These are phyloP conservation scores for Collariella sp. DNA, from an alignment of 495 filamentous ascomycete genomes.

Conservation along the genomic window DNA sequence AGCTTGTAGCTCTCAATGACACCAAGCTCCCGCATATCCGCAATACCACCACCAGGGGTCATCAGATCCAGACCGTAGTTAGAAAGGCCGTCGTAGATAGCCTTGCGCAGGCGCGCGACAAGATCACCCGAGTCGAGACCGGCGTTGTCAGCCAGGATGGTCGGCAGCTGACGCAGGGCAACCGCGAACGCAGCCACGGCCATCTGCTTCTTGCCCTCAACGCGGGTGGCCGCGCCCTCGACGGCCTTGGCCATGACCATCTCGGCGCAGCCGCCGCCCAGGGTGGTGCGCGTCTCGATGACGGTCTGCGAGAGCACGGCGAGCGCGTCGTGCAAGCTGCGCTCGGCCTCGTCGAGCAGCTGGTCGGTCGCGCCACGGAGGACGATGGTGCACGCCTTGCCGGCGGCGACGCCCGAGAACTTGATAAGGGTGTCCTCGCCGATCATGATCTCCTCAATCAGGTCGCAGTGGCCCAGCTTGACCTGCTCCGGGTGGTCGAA, in stretches of 20 bases:
- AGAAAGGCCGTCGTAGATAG: slow-evolving; percentile 87
- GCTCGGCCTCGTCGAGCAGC: slow-evolving; percentile 91
- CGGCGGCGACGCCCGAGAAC: slow-evolving; percentile 92
- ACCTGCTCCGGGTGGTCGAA: slow-evolving; percentile 97
- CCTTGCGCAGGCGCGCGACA: slow-evolving; percentile 81
- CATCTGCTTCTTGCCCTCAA: slow-evolving; percentile 91
- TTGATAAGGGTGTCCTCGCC: slow-evolving; percentile 95
- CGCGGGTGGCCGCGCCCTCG: slow-evolving; percentile 85
- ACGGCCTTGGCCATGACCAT: slow-evolving; percentile 99
- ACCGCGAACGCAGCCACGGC: slow-evolving; percentile 84
- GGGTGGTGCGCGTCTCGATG: slow-evolving; percentile 84
- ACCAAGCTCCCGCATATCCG: slow-evolving; percentile 91
- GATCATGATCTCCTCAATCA: slow-evolving; percentile 97
- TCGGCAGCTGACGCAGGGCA: slow-evolving; percentile 86
- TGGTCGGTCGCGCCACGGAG: slow-evolving; percentile 94
- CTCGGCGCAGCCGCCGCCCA: slow-evolving; percentile 93
- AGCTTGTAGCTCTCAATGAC: slow-evolving; percentile 98
- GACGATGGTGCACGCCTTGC: slow-evolving; percentile 93
- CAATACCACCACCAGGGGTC: slow-evolving; percentile 84
- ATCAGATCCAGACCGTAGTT: slow-evolving; percentile 84
- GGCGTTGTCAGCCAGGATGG: slow-evolving; percentile 94
- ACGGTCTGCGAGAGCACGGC: slow-evolving; percentile 97
- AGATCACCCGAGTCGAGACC: slow-evolving; percentile 92
- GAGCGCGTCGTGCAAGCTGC: slow-evolving; percentile 90
- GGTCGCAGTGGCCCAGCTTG: slow-evolving; percentile 87